Evolutionary conservation across 2,329 filamentous ascomycete genomes (phyloP).

Genomic region (Capronia coronata): DNA sequence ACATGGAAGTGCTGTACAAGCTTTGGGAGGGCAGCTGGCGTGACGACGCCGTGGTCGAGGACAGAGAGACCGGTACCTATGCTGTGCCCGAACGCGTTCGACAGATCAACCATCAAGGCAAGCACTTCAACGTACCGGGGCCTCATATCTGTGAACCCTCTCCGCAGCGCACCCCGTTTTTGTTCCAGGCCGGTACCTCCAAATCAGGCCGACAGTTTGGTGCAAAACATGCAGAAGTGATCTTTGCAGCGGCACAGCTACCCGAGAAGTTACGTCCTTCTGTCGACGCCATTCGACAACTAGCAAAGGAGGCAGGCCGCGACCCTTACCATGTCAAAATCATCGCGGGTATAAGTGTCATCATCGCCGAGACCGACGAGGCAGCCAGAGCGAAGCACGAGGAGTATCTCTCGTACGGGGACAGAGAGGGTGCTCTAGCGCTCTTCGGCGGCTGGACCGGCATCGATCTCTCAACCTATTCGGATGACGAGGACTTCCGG

Average conservation of each 20-base stretch:
- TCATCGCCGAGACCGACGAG: constrained; percentile 46
- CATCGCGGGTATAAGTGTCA: constrained; percentile 47
- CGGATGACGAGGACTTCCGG: constrained; percentile 55
- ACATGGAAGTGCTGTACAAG: constrained; percentile 42
- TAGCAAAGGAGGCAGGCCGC: constrained; percentile 48
- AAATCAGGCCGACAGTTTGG: constrained; percentile 52
- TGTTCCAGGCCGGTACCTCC: constrained; percentile 56
- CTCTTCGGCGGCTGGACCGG: constrained; percentile 55
- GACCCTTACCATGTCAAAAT: constrained; percentile 54
- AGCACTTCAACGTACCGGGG: constrained; percentile 42
- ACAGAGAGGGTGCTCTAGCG: constrained; percentile 49
- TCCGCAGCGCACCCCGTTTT: constrained; percentile 51
- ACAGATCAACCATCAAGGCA: constrained; percentile 59
- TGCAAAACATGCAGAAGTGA: constrained; percentile 53
- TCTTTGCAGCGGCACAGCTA: constrained; percentile 54
- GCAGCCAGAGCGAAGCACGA: constrained; percentile 50
- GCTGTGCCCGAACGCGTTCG: constrained; percentile 53
- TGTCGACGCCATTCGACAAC: constrained; percentile 46
- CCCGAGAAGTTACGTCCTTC: constrained; percentile 52
- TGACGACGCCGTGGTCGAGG: constrained; percentile 46
- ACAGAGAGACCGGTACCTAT: constrained; percentile 55
- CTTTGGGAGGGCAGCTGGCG: constrained; percentile 51
- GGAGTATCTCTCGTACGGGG: constrained; percentile 49
- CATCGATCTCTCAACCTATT: constrained; percentile 52
- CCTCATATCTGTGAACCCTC: constrained; percentile 50